Percentiles rank a stretch among this genome's conserved stretches.
phyloP scores from a whole-genome alignment of 1,139 yeast species.

The Geotrichum histeridarum region DNA sequence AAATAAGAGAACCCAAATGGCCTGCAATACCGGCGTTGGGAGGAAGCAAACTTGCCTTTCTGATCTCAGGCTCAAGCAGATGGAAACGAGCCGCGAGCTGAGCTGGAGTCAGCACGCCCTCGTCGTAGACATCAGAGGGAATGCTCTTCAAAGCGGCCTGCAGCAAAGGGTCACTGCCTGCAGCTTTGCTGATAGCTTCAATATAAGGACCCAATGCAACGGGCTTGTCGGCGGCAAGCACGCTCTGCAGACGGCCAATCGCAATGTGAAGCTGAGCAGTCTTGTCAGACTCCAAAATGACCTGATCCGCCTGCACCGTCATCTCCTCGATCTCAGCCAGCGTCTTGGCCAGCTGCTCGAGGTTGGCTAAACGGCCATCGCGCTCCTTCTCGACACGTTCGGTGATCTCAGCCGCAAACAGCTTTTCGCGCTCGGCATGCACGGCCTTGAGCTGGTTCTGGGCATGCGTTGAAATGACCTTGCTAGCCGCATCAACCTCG shows the following conservation, averaged over 20 bases:
- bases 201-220: constrained; percentile 39
- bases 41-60: constrained; percentile 83
- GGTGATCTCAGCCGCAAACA: constrained; percentile 59
- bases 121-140: constrained; percentile 46
- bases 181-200: constrained; percentile 31
- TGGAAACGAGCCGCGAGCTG: constrained; percentile 64
- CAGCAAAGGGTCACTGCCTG: constrained; percentile 37
- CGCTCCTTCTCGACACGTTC: constrained; percentile 75
- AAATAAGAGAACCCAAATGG: constrained; percentile 71
- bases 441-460: constrained; percentile 70
- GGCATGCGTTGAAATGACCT: constrained; percentile 67
- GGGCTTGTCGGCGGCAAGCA: constrained; percentile 41
- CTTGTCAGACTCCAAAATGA: constrained; percentile 52
- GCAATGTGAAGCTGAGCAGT: constrained; percentile 56
- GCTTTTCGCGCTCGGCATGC: constrained; percentile 65
- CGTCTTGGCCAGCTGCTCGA: constrained; percentile 55
- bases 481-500: constrained; percentile 67
- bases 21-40: constrained; percentile 95
- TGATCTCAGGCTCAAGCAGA: constrained; percentile 74
- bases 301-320: constrained; percentile 53
- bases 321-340: constrained; percentile 57
- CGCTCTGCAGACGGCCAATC: constrained; percentile 49
- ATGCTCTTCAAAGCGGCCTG: constrained; percentile 45
- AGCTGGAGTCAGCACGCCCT: constrained; percentile 52
- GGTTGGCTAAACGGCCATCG: constrained; percentile 68